Evolutionary conservation across 176 grass and related monocot genomes (phyloP).

Genomic region (Lolium multiflorum): DNA sequence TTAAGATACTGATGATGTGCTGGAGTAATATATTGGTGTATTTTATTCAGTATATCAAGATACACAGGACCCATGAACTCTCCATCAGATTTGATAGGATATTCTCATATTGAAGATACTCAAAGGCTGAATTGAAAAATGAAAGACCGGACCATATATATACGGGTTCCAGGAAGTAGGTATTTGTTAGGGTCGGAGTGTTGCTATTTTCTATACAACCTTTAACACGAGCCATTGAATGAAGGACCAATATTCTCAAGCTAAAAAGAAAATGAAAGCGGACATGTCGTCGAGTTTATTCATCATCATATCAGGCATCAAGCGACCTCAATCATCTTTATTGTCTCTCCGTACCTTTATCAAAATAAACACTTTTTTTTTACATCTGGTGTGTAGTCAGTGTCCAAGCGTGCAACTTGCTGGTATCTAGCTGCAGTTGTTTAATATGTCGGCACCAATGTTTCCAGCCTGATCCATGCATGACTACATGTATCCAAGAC

Average conservation of each 20-base stretch:
- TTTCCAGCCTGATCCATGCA: slow-evolving; percentile 31
- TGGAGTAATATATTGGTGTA: not conserved
- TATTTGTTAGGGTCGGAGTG: slow-evolving; percentile 18
- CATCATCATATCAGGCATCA: slow-evolving; percentile 34
- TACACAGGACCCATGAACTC: slow-evolving; percentile 26
- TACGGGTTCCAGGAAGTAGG: slow-evolving; percentile 30
- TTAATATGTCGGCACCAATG: slow-evolving; percentile 26
- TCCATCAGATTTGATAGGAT: slow-evolving; percentile 1
- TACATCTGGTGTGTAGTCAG: slow-evolving; percentile 44
- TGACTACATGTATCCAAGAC: not conserved
- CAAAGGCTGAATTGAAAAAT: slow-evolving; percentile 22
- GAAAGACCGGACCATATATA: not conserved
- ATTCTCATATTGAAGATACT: not conserved
- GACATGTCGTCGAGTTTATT: slow-evolving; percentile 42
- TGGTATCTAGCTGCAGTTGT: slow-evolving; percentile 16
- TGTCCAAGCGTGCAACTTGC: slow-evolving; percentile 54
- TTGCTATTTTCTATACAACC: not conserved
- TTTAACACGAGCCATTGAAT: slow-evolving; percentile 15
- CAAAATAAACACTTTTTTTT: not conserved
- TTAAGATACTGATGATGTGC: no score
- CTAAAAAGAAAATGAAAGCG: slow-evolving; percentile 4
- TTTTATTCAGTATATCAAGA: slow-evolving; percentile 21
- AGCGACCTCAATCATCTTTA: slow-evolving; percentile 9
- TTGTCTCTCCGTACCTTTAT: not conserved
- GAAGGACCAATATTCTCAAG: slow-evolving; percentile 29